Conservation (phyloP, 495 filamentous ascomycete genomes). For the Podospora pseudocomata region DNA sequence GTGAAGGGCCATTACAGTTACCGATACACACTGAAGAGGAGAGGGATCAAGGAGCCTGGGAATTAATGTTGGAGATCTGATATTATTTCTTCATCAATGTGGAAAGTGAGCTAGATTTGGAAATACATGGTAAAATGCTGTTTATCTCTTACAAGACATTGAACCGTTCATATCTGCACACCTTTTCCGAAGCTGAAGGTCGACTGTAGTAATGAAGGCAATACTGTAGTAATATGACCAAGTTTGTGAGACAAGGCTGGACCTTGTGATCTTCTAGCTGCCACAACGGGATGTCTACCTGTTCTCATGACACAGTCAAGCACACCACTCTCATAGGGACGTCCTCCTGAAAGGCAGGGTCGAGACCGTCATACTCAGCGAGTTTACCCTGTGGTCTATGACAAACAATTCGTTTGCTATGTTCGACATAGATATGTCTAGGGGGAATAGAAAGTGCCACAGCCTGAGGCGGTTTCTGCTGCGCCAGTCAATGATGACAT, state of each 20-base stretch:
- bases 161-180: too few relatives aligned
- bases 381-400: not conserved
- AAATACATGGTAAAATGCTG: too few relatives aligned
- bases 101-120: too few relatives aligned
- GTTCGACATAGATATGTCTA: not conserved
- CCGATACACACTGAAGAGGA: constrained; percentile 17
- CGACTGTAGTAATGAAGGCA: too few relatives aligned
- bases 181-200: too few relatives aligned
- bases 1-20: constrained; percentile 25
- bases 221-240: not conserved
- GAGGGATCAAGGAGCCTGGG: constrained; percentile 5
- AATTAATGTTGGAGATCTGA: not conserved
- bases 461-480: not conserved
- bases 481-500: not conserved
- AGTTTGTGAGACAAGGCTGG: not conserved
- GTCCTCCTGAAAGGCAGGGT: not conserved
- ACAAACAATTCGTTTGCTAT: not conserved
- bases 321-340: not conserved
- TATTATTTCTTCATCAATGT: too few relatives aligned
- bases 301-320: not conserved
- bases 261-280: not conserved
- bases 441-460: not conserved
- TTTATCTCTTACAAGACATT: too few relatives aligned
- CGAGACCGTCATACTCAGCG: not conserved
- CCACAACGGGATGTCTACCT: too few relatives aligned